phyloP scores from a whole-genome alignment of 352 stramenopile species.

The Phytophthora tentaculata region DNA sequence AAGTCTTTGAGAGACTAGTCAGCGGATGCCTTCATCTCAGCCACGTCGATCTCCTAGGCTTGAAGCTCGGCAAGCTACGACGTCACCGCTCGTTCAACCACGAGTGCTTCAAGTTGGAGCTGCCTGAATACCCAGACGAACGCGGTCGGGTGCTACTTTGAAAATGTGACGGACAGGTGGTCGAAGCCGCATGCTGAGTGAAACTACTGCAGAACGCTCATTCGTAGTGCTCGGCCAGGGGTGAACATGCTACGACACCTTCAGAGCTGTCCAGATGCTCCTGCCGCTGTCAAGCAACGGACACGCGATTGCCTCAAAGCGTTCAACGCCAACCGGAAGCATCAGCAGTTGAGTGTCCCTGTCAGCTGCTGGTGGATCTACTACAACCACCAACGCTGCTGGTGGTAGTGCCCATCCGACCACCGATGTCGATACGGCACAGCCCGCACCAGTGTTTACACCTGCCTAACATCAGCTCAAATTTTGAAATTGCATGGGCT shows the following conservation, averaged over 20 bases:
- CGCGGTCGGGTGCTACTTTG: not conserved
- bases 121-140: no score
- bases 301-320: not conserved
- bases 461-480: slow-evolving; percentile 2
- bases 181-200: not conserved
- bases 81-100: not conserved
- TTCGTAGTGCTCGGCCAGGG: slow-evolving; percentile 1
- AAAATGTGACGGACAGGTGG: no score
- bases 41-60: not conserved
- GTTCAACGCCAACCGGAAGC: not conserved
- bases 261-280: not conserved
- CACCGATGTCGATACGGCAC: not conserved
- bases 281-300: slow-evolving; percentile 1
- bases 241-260: slow-evolving; percentile 6
- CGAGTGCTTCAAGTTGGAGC: not conserved
- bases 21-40: not conserved
- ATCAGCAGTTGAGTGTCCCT: not conserved
- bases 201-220: not conserved
- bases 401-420: not conserved
- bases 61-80: not conserved
- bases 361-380: no score
- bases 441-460: not conserved
- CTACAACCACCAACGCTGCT: no score
- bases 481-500: slow-evolving; percentile 3
- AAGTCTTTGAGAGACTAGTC: no score